phyloP scores from a whole-genome alignment of 2,329 filamentous ascomycete genomes.

The Leptoxyphium fumago region DNA sequence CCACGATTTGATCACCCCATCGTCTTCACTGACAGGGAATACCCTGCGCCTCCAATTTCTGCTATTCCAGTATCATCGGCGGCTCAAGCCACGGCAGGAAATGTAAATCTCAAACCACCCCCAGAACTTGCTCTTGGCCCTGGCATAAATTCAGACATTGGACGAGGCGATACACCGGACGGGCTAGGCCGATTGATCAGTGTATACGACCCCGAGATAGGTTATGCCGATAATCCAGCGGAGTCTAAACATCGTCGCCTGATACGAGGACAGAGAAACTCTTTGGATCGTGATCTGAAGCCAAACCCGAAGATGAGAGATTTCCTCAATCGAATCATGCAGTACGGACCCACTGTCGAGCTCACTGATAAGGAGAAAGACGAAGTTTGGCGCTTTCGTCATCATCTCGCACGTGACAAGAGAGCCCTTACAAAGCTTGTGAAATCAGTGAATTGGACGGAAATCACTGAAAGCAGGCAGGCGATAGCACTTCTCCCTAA shows the following conservation, averaged over 20 bases:
- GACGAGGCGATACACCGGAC: constrained; percentile 32
- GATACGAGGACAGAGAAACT: constrained; percentile 81
- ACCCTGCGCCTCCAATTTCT: constrained; percentile 70
- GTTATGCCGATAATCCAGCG: constrained; percentile 77
- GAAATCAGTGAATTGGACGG: constrained; percentile 92
- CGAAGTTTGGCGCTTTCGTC: constrained; percentile 91
- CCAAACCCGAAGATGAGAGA: constrained; percentile 93
- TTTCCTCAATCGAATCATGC: constrained; percentile 78
- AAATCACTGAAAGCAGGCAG: constrained; percentile 70
- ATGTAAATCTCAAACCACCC: constrained; percentile 59
- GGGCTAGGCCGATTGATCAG: constrained; percentile 51
- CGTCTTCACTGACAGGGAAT: constrained; percentile 89
- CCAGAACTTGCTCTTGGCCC: constrained; percentile 84
- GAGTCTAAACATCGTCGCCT: constrained; percentile 88
- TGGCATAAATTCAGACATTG: constrained; percentile 60
- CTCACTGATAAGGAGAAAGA: constrained; percentile 87
- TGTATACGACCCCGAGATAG: constrained; percentile 88
- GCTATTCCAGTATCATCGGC: constrained; percentile 35
- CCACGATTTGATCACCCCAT: constrained; percentile 91
- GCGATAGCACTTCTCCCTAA: constrained; percentile 79
- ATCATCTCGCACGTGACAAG: constrained; percentile 86
- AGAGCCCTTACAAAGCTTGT: constrained; percentile 82
- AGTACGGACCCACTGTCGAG: constrained; percentile 81
- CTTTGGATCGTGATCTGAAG: constrained; percentile 85
- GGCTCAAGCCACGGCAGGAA: constrained; percentile 46